These are phyloP conservation scores for Lepiota subincarnata DNA, from an alignment of 768 basidiomycete genomes.

Conservation along the genomic window DNA sequence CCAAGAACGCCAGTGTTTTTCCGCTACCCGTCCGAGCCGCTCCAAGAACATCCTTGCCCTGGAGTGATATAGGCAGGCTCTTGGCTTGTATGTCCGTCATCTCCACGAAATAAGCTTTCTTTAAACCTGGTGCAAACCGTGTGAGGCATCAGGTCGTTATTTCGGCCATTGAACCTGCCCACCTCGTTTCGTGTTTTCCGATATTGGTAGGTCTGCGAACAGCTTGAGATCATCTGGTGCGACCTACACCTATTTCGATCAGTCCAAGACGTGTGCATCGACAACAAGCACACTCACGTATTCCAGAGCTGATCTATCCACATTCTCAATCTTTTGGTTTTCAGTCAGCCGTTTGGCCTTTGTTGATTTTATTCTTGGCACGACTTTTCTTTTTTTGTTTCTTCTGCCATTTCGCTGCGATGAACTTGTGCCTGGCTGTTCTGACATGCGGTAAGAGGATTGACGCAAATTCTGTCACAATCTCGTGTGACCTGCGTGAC, in stretches of 20 bases:
- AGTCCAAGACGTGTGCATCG: slow-evolving; percentile 3
- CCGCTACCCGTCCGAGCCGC: slow-evolving; percentile 95
- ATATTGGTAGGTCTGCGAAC: slow-evolving; percentile 78
- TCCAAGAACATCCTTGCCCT: slow-evolving; percentile 94
- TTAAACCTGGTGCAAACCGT: slow-evolving; percentile 53
- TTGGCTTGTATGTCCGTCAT: slow-evolving; percentile 93
- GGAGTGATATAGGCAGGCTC: slow-evolving; percentile 86
- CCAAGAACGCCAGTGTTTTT: slow-evolving; percentile 93
- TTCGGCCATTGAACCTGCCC: not conserved
- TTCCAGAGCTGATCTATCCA: slow-evolving; percentile 44
- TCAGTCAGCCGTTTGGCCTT: slow-evolving; percentile 42
- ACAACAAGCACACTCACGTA: slow-evolving; percentile 37
- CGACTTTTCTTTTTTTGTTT: slow-evolving; percentile 19
- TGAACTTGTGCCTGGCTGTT: slow-evolving; percentile 5
- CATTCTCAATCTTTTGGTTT: slow-evolving; percentile 45
- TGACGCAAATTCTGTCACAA: not conserved
- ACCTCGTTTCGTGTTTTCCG: slow-evolving; percentile 73
- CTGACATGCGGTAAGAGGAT: not conserved
- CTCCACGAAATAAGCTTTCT: slow-evolving; percentile 78
- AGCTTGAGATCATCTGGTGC: slow-evolving; percentile 45
- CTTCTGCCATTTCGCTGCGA: slow-evolving; percentile 14
- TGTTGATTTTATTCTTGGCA: slow-evolving; percentile 15
- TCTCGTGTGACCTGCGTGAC: not conserved
- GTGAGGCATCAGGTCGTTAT: not conserved
- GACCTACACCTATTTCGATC: slow-evolving; percentile 34